Percentiles rank a stretch among this genome's conserved stretches.
phyloP scores from a whole-genome alignment of 139 green algal species.

The Tetradesmus lagerheimii region DNA sequence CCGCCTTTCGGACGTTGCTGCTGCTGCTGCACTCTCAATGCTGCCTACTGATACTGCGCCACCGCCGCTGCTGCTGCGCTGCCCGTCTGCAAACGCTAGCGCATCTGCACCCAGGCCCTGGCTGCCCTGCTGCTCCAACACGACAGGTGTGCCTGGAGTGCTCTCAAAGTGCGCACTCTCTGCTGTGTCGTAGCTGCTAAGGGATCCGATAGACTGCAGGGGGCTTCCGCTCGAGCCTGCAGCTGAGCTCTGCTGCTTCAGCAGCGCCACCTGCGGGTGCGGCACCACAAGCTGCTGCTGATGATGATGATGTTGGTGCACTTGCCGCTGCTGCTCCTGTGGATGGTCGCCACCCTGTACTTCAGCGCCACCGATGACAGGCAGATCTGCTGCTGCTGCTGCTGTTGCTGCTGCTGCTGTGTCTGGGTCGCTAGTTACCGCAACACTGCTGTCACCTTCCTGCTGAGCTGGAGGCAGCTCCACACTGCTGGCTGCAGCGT shows the following conservation, averaged over 20 bases:
- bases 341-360: neutral
- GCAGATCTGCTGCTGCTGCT: neutral
- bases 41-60: neutral
- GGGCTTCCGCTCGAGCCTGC: neutral
- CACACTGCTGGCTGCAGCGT: neutral
- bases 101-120: neutral
- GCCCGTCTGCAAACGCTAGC: neutral
- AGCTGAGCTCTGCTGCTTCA: conserved; percentile 16
- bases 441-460: neutral
- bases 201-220: neutral
- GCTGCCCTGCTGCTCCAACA: conserved; percentile 19
- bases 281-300: neutral
- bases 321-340: conserved; percentile 7
- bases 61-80: conserved; percentile 2
- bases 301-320: neutral
- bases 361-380: neutral
- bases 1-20: neutral
- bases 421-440: neutral
- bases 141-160: conserved; percentile 25
- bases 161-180: conserved; percentile 40
- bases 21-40: neutral
- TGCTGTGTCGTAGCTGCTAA: conserved; percentile 34
- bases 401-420: neutral
- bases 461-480: neutral
- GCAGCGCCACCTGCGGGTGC: neutral